Conservation (phyloP, 108 stramenopile genomes). For the Cyclotella baltica region DNA sequence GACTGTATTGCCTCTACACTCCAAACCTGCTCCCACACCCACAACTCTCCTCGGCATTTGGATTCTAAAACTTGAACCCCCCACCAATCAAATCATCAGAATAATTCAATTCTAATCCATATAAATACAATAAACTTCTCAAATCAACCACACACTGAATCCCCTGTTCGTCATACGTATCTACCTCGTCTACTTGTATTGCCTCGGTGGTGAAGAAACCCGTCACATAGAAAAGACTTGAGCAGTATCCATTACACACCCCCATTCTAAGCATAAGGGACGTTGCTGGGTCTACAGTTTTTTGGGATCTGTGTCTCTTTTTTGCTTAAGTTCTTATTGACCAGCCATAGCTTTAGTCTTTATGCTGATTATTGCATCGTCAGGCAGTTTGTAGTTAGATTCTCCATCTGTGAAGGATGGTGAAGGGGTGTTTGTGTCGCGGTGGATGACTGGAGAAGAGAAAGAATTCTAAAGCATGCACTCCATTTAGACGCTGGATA, state of each 20-base stretch:
- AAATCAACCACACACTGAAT: slow-evolving; percentile 94
- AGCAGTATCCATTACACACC: slow-evolving; percentile 95
- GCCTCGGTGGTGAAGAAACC: slow-evolving; percentile 85
- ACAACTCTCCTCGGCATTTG: slow-evolving; percentile 96
- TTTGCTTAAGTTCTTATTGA: slow-evolving; percentile 75
- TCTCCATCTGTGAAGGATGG: slow-evolving; percentile 29
- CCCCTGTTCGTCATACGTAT: slow-evolving; percentile 66
- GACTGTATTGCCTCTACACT: slow-evolving; percentile 66
- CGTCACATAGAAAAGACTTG: slow-evolving; percentile 94
- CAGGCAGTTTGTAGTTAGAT: slow-evolving; percentile 59
- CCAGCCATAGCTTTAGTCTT: slow-evolving; percentile 85
- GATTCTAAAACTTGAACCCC: slow-evolving; percentile 96
- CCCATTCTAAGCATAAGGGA: slow-evolving; percentile 91
- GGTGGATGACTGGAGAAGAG: slow-evolving; percentile 10
- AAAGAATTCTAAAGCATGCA: slow-evolving; percentile 8
- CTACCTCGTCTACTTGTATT: slow-evolving; percentile 83
- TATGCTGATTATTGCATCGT: slow-evolving; percentile 81
- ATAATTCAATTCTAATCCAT: slow-evolving; percentile 95
- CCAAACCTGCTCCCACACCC: slow-evolving; percentile 96
- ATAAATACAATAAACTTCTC: slow-evolving; percentile 94
- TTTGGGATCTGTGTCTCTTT: slow-evolving; percentile 53
- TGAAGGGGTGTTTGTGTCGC: slow-evolving; percentile 9
- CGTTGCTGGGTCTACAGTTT: slow-evolving; percentile 30
- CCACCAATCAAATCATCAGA: slow-evolving; percentile 96
- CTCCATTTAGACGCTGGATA: too few relatives aligned